Base-by-base conservation (phyloP, 2,329 filamentous ascomycete species). In the Periglandula ipomoeae region DNA sequence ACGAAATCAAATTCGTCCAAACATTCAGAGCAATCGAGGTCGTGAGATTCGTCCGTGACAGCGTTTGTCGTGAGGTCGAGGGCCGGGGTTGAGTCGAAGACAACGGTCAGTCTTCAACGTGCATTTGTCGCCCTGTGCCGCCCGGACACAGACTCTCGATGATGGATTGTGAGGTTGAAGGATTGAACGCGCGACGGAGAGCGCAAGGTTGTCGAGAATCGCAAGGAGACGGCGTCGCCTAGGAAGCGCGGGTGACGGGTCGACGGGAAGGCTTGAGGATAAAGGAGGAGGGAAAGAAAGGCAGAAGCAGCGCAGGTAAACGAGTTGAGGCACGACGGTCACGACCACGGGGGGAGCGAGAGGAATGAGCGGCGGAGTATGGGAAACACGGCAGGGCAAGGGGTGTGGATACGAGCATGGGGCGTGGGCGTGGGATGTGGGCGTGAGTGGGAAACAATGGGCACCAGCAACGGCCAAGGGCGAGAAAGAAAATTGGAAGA, bases 1-100 rank as follows among this genome's bases (percentile, higher is more conserved):
- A 72, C 70, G 69, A 69, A 61, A 63, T 61, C 50, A 45, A 52
- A 50, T 53, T 56, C 39, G 57, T 49, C 37, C 39, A 37, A 56
- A 54, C 56, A 59, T 59, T 53, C 54, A 53, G 40, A 44, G 38
- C 24, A 49, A 46, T 55, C 55, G 49, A 56, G 54, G 61, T 59
- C 59, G 63, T 57, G 54, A 57, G 49, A 49, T 53, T 46, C 44
- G 54, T 57, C 56, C 58, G 59, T 56, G 43, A 55, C 51, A 47
- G 51, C 39, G 41, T 49, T 50, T 48, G 51, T 49, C 46, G 52
- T 48, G 54, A 49, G 48, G 39, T 50, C 34, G 45, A 42, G 40
- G 39, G 48, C 34, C 44, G 47, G 37, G 50, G 44, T 20, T 23
- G 48, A 27, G 50, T 61, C 55, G 57, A 59, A 55, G 50, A 53